phyloP scores from a whole-genome alignment of 2,329 filamentous ascomycete genomes.

The Myriosclerotinia scirpicola region DNA sequence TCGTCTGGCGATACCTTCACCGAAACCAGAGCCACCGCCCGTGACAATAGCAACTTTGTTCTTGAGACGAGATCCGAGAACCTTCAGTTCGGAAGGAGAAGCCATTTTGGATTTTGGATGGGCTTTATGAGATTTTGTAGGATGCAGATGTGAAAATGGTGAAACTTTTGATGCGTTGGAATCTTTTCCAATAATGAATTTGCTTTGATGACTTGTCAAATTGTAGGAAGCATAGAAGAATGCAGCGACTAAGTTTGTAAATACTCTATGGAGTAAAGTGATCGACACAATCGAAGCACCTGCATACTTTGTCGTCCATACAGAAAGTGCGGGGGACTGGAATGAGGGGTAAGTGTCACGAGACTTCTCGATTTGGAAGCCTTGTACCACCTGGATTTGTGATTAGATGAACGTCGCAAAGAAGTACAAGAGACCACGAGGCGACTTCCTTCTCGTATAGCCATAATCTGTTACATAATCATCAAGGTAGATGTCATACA shows the following conservation, averaged over 20 bases:
- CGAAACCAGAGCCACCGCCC: slow-evolving; percentile 63
- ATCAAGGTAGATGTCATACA: neutral
- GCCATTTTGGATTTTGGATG: slow-evolving; percentile 24
- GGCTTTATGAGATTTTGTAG: no score
- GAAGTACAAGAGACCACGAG: neutral
- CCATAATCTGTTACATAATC: neutral
- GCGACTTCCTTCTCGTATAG: neutral
- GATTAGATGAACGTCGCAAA: neutral
- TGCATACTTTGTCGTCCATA: neutral
- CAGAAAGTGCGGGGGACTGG: slow-evolving; percentile 3
- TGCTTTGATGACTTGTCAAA: neutral
- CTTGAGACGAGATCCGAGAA: slow-evolving; percentile 44
- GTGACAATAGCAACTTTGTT: slow-evolving; percentile 59
- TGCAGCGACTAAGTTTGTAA: neutral
- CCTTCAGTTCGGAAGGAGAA: slow-evolving; percentile 24
- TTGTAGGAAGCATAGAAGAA: neutral
- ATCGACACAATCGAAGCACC: neutral
- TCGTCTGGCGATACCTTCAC: slow-evolving; percentile 58
- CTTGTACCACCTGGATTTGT: neutral
- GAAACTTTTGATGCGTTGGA: neutral
- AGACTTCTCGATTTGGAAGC: slow-evolving; percentile 5
- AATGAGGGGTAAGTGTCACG: slow-evolving; percentile 21
- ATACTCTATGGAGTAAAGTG: neutral
- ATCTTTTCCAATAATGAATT: neutral
- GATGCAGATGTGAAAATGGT: neutral